Percentiles rank a stretch among this genome's conserved stretches.
These are phyloP conservation scores for Ogataea allantospora DNA, from an alignment of 805 yeast genomes.

Conservation along the genomic window DNA sequence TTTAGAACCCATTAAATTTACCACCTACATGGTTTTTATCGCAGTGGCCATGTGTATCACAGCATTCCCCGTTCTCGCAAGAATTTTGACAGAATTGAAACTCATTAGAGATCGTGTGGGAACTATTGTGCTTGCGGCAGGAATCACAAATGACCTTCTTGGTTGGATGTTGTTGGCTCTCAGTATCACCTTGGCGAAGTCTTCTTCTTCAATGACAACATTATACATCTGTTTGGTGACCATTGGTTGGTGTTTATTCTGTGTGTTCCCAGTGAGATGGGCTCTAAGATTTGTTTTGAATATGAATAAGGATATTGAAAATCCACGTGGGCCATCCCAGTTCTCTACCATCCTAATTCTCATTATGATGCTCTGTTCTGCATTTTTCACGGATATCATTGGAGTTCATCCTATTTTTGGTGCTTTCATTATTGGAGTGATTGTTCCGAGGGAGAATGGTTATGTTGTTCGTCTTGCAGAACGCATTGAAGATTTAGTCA, in stretches of 20 bases:
- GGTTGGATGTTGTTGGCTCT: slow-evolving; percentile 83
- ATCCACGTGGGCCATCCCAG: slow-evolving; percentile 64
- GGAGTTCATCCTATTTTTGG: slow-evolving; percentile 89
- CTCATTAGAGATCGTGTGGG: slow-evolving; percentile 73
- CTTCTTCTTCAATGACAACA: slow-evolving; percentile 65
- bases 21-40: slow-evolving; percentile 75
- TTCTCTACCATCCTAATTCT: slow-evolving; percentile 56
- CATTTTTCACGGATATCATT: slow-evolving; percentile 78
- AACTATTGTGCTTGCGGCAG: slow-evolving; percentile 73
- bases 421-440: slow-evolving; percentile 73
- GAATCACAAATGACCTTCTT: slow-evolving; percentile 72
- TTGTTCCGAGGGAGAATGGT: slow-evolving; percentile 74
- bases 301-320: slow-evolving; percentile 40
- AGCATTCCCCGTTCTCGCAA: slow-evolving; percentile 81
- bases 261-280: slow-evolving; percentile 56
- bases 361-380: slow-evolving; percentile 57
- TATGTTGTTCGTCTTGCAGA: slow-evolving; percentile 68
- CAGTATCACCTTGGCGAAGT: slow-evolving; percentile 72
- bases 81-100: slow-evolving; percentile 72
- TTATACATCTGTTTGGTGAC: slow-evolving; percentile 66
- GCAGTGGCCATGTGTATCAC: slow-evolving; percentile 84
- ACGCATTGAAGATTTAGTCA: slow-evolving; percentile 75
- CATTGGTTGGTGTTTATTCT: slow-evolving; percentile 65
- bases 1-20: slow-evolving; percentile 48
- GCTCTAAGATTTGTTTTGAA: slow-evolving; percentile 44